Percentiles rank a stretch among this genome's conserved stretches.
phyloP scores from a whole-genome alignment of 1,284 basidiomycete genomes.

The Cutaneotrichosporon cutaneum region DNA sequence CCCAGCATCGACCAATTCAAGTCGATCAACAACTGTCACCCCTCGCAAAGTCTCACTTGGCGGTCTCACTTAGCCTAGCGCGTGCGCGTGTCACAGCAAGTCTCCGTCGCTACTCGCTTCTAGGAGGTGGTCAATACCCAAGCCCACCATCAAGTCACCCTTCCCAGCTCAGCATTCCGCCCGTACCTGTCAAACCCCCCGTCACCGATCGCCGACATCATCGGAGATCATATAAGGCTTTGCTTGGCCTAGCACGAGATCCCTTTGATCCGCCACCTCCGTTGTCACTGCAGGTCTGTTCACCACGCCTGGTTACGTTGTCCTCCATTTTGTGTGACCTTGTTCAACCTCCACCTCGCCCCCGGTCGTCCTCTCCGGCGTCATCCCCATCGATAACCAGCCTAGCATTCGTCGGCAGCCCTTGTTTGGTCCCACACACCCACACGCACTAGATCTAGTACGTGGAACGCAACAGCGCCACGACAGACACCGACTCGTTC shows the following conservation, averaged over 20 bases:
- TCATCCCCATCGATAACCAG: not conserved
- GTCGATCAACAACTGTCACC: not conserved
- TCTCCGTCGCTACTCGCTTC: not conserved
- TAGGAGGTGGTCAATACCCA: too few relatives aligned
- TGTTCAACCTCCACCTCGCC: not conserved
- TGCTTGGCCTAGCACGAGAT: too few relatives aligned
- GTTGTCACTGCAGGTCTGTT: too few relatives aligned
- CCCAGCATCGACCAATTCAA: not conserved
- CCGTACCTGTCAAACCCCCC: not conserved
- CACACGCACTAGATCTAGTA: not conserved
- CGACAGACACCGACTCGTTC: not conserved
- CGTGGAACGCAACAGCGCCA: not conserved
- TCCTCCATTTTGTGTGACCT: not conserved
- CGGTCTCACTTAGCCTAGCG: not conserved
- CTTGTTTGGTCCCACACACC: too few relatives aligned
- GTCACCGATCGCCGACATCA: not conserved
- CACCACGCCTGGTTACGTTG: not conserved
- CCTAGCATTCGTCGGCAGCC: too few relatives aligned
- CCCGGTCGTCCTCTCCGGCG: not conserved
- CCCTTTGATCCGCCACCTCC: not conserved
- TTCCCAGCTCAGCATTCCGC: not conserved
- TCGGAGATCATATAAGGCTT: not conserved
- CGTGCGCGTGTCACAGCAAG: not conserved
- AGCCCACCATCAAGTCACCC: not conserved
- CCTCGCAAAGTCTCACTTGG: too few relatives aligned